phyloP scores from a whole-genome alignment of 306 rosid species.

The Prunus mume region DNA sequence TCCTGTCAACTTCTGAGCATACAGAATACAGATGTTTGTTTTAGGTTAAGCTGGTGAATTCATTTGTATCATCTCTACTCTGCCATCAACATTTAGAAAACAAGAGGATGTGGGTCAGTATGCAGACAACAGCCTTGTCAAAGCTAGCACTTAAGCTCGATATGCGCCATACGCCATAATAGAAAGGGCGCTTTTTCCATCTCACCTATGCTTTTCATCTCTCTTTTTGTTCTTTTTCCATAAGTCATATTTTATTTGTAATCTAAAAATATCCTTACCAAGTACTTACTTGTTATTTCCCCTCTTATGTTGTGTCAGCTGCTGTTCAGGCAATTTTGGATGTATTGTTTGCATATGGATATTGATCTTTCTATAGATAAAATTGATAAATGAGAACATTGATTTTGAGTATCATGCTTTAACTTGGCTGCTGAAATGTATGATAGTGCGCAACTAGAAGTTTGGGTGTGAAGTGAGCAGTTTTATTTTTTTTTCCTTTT shows the following conservation, averaged over 20 bases:
- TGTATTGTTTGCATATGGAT: neutral
- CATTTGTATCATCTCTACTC: slow-evolving; percentile 23
- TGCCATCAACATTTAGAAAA: slow-evolving; percentile 29
- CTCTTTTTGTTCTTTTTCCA: too few species aligned
- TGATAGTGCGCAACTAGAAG: neutral
- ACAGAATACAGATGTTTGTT: slow-evolving; percentile 26
- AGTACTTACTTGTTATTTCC: neutral
- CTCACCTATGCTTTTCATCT: neutral
- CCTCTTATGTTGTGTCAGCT: neutral
- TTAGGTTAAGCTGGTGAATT: slow-evolving; percentile 30
- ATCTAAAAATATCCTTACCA: neutral
- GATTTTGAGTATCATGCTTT: neutral
- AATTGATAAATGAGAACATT: neutral
- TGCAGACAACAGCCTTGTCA: slow-evolving; percentile 23
- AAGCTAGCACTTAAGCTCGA: slow-evolving; percentile 12
- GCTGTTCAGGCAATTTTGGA: slow-evolving; percentile 2
- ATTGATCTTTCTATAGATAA: neutral
- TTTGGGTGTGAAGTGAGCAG: neutral
- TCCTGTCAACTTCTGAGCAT: slow-evolving; percentile 70
- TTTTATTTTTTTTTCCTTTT: neutral
- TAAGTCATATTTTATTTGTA: neutral
- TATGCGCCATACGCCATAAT: slow-evolving; percentile 33
- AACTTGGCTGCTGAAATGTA: neutral
- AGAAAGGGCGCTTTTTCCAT: slow-evolving; percentile 11
- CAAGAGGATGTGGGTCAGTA: slow-evolving; percentile 19